These are phyloP conservation scores for Ogataea ganodermae DNA, from an alignment of 805 yeast genomes.

Conservation along the genomic window DNA sequence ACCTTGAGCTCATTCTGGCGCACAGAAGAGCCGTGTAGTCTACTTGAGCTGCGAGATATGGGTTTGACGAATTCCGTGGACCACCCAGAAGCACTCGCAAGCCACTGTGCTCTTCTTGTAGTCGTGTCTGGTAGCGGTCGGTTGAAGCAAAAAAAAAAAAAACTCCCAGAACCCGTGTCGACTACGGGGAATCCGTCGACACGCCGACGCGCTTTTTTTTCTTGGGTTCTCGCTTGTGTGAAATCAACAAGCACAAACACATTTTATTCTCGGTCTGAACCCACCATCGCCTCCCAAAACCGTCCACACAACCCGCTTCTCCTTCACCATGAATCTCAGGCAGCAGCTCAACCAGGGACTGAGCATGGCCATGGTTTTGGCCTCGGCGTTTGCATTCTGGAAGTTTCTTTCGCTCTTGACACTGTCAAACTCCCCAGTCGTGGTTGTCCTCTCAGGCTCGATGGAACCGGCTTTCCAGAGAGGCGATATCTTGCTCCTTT, in stretches of 20 bases:
- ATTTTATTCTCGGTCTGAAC: background rate
- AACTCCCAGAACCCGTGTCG: too few species aligned
- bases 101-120: background rate
- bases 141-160: background rate
- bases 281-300: background rate
- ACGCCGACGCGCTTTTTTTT: background rate
- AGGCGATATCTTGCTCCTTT: constrained; percentile 88
- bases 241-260: background rate
- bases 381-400: constrained; percentile 93
- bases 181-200: background rate
- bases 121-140: constrained; percentile 5
- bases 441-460: constrained; percentile 95
- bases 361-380: constrained; percentile 72
- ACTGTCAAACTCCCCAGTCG: constrained; percentile 89
- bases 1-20: constrained; percentile 25
- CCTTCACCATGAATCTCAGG: constrained; percentile 30
- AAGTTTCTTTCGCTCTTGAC: constrained; percentile 74
- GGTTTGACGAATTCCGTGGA: too few species aligned
- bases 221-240: too few species aligned
- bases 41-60: too few species aligned
- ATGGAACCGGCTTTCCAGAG: constrained; percentile 99
- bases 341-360: constrained; percentile 47
- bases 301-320: background rate
- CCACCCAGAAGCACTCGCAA: too few species aligned
- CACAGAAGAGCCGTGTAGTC: background rate